A percentile compares a stretch with the other conserved stretches of the same genome.
Evolutionary conservation across 805 yeast genomes (phyloP).

Genomic region (Spathaspora girioi): DNA sequence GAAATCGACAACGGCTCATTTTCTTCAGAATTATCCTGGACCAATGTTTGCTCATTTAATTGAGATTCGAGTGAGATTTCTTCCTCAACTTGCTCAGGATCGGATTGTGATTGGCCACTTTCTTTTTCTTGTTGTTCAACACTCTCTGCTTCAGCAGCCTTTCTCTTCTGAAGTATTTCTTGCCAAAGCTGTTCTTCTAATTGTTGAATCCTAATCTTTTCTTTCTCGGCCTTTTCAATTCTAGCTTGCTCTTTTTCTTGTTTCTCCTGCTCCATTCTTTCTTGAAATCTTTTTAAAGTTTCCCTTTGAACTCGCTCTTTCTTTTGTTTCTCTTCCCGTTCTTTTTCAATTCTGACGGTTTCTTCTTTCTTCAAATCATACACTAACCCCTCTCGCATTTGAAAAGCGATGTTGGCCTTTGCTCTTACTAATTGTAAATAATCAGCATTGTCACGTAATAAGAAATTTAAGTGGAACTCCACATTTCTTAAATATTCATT

Average conservation of each 20-base stretch:
- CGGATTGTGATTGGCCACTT: neutral
- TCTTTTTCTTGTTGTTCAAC: neutral
- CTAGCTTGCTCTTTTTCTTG: neutral
- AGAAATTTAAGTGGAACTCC: conserved; percentile 43
- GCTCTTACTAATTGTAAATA: conserved; percentile 45
- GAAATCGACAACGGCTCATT: neutral
- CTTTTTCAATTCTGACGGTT: neutral
- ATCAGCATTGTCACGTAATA: conserved; percentile 59
- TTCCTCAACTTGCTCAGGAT: neutral
- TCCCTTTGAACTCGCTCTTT: conserved; percentile 24
- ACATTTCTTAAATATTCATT: conserved; percentile 35
- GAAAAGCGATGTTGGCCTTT: conserved; percentile 41
- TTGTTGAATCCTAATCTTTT: neutral
- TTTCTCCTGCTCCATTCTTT: neutral
- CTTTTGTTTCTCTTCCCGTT: conserved; percentile 18
- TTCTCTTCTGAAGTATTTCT: neutral
- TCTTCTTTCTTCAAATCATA: conserved; percentile 4
- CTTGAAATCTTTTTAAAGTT: conserved; percentile 16
- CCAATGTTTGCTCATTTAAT: neutral
- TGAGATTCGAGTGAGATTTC: neutral
- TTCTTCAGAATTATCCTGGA: neutral
- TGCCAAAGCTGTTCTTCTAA: neutral
- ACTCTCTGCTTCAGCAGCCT: neutral
- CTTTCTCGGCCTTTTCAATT: neutral
- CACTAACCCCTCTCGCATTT: conserved; percentile 29